Conservation (phyloP, 108 stramenopile genomes). For the Epithemia pelagica region DNA sequence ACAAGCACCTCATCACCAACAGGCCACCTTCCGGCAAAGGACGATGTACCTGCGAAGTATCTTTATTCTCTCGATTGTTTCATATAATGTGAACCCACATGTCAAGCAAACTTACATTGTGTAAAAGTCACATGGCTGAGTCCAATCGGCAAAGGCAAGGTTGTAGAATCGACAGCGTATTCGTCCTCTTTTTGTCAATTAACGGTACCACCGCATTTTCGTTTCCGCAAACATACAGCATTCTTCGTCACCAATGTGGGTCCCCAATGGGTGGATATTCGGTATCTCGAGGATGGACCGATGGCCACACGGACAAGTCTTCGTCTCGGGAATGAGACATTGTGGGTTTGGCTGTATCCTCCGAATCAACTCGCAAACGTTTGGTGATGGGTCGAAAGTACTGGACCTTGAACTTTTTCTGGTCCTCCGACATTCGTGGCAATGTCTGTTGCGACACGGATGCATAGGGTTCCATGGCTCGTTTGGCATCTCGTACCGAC, state of each 20-base stretch:
- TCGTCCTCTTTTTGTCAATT: neutral
- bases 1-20: slow-evolving; percentile 27
- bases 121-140: too few species aligned
- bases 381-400: neutral
- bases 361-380: neutral
- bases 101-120: neutral
- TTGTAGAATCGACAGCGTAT: too few species aligned
- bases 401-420: slow-evolving; percentile 14
- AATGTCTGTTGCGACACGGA: too few species aligned
- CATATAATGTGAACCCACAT: neutral
- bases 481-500: neutral
- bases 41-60: slow-evolving; percentile 26
- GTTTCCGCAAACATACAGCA: too few species aligned
- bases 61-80: slow-evolving; percentile 27
- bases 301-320: neutral
- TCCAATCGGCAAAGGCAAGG: too few species aligned
- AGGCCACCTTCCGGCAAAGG: slow-evolving; percentile 38
- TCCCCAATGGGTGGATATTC: slow-evolving; percentile 1
- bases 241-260: too few species aligned
- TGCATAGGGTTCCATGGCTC: neutral
- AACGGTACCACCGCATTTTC: neutral
- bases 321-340: neutral
- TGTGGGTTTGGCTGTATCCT: neutral
- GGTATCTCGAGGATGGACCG: neutral
- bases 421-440: neutral